Conservation (phyloP, 2,329 filamentous ascomycete genomes). For the Ophiostoma ulmi region DNA sequence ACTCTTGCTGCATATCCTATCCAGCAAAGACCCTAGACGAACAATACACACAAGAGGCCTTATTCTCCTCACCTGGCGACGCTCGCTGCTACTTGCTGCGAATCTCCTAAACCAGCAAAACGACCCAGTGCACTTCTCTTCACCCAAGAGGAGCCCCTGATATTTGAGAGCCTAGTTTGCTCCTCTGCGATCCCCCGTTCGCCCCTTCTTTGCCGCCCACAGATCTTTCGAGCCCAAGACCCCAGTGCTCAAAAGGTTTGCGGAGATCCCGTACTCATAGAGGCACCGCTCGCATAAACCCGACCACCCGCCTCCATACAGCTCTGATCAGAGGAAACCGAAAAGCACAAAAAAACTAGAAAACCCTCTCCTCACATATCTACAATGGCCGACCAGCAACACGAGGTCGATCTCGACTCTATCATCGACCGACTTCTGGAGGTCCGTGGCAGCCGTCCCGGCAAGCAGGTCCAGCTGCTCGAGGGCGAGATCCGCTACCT, state of each 20-base stretch:
- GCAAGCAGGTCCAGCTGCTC: constrained; percentile 95
- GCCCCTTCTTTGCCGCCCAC: constrained; percentile 25
- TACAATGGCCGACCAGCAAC: constrained; percentile 59
- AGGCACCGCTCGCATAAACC: constrained; percentile 21
- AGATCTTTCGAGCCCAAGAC: constrained; percentile 26
- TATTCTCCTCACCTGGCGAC: not conserved
- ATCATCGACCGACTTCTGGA: constrained; percentile 98
- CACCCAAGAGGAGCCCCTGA: not conserved
- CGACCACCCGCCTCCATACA: constrained; percentile 14
- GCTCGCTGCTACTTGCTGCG: constrained; percentile 10
- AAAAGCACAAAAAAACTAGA: constrained; percentile 18
- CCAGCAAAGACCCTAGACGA: constrained; percentile 13
- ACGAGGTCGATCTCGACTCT: constrained; percentile 97
- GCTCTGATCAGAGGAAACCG: constrained; percentile 2
- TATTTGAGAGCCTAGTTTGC: not conserved
- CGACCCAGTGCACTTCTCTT: not conserved
- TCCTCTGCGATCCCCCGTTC: not conserved
- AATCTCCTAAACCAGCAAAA: not conserved
- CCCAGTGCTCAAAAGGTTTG: constrained; percentile 27
- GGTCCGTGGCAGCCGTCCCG: constrained; percentile 93
- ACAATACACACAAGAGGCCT: not conserved
- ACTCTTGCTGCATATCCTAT: constrained; percentile 13
- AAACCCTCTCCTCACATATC: constrained; percentile 10
- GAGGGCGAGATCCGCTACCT: constrained; percentile 95
- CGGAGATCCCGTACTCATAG: constrained; percentile 25